These are phyloP conservation scores for Clitocybe nebularis DNA, from an alignment of 1,284 basidiomycete species.

Conservation along the genomic window DNA sequence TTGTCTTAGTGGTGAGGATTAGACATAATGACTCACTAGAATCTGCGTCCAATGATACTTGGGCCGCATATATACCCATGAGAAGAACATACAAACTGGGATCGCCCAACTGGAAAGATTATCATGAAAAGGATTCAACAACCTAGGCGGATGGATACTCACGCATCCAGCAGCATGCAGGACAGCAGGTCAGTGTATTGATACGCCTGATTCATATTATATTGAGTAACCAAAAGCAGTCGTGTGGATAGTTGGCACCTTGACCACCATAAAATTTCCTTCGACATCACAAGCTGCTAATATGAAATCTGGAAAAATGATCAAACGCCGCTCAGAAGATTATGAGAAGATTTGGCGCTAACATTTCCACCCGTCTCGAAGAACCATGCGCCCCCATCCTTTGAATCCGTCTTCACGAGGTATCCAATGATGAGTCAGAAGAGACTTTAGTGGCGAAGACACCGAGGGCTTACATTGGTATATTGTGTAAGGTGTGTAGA, in stretches of 20 bases:
- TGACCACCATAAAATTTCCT: conserved; percentile 81
- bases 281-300: conserved; percentile 80
- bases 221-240: background rate
- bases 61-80: conserved; percentile 77
- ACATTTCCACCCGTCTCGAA: conserved; percentile 85
- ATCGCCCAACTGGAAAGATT: conserved; percentile 67
- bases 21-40: conserved; percentile 40
- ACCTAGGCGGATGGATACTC: conserved; percentile 27
- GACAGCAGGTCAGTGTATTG: conserved; percentile 83
- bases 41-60: conserved; percentile 81
- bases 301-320: conserved; percentile 53
- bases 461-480: conserved; percentile 57
- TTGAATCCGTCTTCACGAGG: conserved; percentile 60
- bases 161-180: conserved; percentile 85
- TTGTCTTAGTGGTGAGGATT: background rate
- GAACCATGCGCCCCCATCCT: conserved; percentile 72
- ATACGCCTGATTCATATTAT: conserved; percentile 52
- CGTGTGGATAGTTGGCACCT: conserved; percentile 38
- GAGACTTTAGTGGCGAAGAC: too few relatives aligned
- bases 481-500: conserved; percentile 85
- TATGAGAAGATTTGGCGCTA: conserved; percentile 19
- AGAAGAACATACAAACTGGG: conserved; percentile 78
- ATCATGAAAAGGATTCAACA: conserved; percentile 1
- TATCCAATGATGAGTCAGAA: conserved; percentile 1
- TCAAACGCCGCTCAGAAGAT: background rate